A percentile compares a stretch with the other conserved stretches of the same genome.
Evolutionary conservation across 2,329 filamentous ascomycete species (phyloP).

Genomic region (Calonectria ilicicola): DNA sequence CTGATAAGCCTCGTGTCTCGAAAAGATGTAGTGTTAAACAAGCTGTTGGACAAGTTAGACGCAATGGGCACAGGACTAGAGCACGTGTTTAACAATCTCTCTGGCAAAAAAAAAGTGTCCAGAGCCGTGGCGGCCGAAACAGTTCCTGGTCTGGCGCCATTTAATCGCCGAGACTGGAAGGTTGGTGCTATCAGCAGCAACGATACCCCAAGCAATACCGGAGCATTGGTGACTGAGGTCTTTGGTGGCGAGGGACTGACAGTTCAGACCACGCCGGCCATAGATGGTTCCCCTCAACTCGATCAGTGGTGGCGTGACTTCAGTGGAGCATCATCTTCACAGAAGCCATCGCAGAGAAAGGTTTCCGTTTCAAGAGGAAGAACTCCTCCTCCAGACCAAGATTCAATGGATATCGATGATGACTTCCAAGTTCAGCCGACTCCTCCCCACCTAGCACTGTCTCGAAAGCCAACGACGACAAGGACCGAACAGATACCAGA

Average conservation of each 20-base stretch:
- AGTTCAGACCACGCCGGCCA: conserved; percentile 42
- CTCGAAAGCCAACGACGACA: conserved; percentile 35
- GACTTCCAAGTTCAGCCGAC: conserved; percentile 65
- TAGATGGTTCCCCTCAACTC: conserved; percentile 50
- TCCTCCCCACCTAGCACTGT: conserved; percentile 52
- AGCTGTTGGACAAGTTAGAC: conserved; percentile 66
- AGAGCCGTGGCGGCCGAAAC: conserved; percentile 59
- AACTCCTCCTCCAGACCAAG: conserved; percentile 28
- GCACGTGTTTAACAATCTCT: conserved; percentile 63
- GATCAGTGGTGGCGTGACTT: conserved; percentile 65
- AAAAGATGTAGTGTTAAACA: conserved; percentile 64
- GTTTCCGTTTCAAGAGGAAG: conserved; percentile 17
- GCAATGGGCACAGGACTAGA: conserved; percentile 64
- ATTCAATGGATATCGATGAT: conserved; percentile 39
- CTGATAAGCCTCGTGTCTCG: conserved; percentile 58
- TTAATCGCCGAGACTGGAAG: conserved; percentile 56
- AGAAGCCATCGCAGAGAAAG: conserved; percentile 33
- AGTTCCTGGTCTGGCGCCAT: conserved; percentile 64
- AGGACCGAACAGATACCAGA: conserved; percentile 31
- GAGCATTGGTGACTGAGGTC: conserved; percentile 54
- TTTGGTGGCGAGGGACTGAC: conserved; percentile 53
- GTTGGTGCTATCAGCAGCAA: conserved; percentile 37
- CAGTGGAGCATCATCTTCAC: conserved; percentile 42
- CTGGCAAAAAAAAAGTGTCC: conserved; percentile 60
- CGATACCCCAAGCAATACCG: conserved; percentile 46